phyloP scores from a whole-genome alignment of 306 rosid species.

The Carpinus fangiana region DNA sequence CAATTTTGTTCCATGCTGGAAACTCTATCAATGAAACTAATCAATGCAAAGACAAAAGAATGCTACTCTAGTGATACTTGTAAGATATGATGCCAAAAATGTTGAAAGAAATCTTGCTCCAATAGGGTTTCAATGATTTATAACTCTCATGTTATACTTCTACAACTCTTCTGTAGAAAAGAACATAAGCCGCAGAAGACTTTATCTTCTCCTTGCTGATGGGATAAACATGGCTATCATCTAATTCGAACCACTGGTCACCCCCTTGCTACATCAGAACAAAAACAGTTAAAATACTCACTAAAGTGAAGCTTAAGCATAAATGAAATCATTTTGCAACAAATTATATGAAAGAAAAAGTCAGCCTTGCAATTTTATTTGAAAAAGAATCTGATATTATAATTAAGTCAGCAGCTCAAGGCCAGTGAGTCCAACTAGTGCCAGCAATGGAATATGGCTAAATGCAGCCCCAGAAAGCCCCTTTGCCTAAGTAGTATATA shows the following conservation, averaged over 20 bases:
- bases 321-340: neutral
- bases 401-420: conserved; percentile 22
- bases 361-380: conserved; percentile 4
- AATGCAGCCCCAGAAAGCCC: neutral
- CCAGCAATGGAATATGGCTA: neutral
- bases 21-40: conserved; percentile 33
- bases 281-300: conserved; percentile 17
- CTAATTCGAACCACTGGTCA: conserved; percentile 93
- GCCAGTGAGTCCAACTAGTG: conserved; percentile 7
- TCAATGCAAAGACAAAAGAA: conserved; percentile 39
- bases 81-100: conserved; percentile 40
- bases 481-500: neutral
- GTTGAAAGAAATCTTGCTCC: conserved; percentile 37
- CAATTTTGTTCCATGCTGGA: conserved; percentile 31
- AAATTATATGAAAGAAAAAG: conserved; percentile 12
- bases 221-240: conserved; percentile 86
- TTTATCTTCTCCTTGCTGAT: conserved; percentile 85
- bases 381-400: conserved; percentile 12
- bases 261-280: conserved; percentile 72
- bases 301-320: conserved; percentile 22
- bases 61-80: conserved; percentile 39
- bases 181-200: conserved; percentile 96
- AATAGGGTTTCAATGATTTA: conserved; percentile 29
- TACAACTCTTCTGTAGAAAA: conserved; percentile 83
- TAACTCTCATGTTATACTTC: conserved; percentile 43